Evolutionary conservation across 306 rosid genomes (phyloP).

Genomic region (Quercus glauca): DNA sequence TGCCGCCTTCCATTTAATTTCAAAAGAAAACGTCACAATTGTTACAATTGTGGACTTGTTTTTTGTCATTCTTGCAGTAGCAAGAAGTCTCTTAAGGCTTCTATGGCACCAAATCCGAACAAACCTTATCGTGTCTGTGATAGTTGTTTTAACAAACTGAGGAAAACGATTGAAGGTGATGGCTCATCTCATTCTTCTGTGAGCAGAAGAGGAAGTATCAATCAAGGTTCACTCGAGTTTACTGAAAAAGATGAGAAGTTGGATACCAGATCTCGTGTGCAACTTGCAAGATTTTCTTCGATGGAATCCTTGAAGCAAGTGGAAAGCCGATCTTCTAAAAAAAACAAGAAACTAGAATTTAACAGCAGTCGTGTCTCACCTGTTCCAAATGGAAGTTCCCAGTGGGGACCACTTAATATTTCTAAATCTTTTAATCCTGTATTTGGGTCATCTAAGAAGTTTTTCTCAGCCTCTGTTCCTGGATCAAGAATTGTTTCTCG

Average conservation of each 20-base stretch:
- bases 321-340: constrained; percentile 83
- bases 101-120: constrained; percentile 99
- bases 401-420: constrained; percentile 87
- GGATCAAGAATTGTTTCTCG: constrained; percentile 99
- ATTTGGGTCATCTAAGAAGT: constrained; percentile 97
- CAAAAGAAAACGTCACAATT: constrained; percentile 96
- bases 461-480: constrained; percentile 98
- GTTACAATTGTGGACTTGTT: constrained; percentile 96
- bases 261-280: constrained; percentile 77
- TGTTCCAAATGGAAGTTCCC: constrained; percentile 88
- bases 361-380: constrained; percentile 97
- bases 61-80: constrained; percentile 98
- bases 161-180: constrained; percentile 72
- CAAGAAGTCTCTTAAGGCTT: constrained; percentile 92
- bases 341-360: constrained; percentile 92
- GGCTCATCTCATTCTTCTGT: constrained; percentile 75
- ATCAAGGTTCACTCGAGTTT: constrained; percentile 65
- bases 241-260: constrained; percentile 77
- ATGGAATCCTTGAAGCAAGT: constrained; percentile 87
- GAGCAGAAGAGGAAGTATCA: constrained; percentile 90
- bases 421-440: constrained; percentile 94
- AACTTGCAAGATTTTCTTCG: constrained; percentile 68
- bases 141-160: constrained; percentile 77
- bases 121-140: constrained; percentile 98
- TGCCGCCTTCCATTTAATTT: constrained; percentile 93